phyloP scores from a whole-genome alignment of 2,329 filamentous ascomycete species.

The Drechslerella coelobrocha region DNA sequence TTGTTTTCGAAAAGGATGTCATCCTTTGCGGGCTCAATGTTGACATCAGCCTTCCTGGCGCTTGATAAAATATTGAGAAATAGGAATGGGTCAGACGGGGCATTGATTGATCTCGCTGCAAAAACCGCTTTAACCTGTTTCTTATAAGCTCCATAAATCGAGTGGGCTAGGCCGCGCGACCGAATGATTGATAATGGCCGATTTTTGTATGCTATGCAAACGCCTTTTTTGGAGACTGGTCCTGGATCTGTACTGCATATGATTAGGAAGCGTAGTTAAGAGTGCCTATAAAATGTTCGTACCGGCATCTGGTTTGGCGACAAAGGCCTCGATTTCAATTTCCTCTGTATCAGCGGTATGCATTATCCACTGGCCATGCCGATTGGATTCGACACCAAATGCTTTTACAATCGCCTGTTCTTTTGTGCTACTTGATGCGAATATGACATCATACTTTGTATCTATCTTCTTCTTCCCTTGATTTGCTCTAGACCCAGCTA shows the following conservation, averaged over 20 bases:
- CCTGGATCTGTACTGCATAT: slow-evolving; percentile 21
- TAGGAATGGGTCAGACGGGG: slow-evolving; percentile 62
- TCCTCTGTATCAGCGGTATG: slow-evolving; percentile 8
- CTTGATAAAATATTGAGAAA: slow-evolving; percentile 62
- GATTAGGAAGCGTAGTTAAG: background rate
- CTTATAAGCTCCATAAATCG: slow-evolving; percentile 36
- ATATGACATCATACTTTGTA: slow-evolving; percentile 64
- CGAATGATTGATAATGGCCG: slow-evolving; percentile 31
- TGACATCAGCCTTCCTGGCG: slow-evolving; percentile 62
- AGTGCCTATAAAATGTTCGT: background rate
- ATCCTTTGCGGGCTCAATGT: slow-evolving; percentile 65
- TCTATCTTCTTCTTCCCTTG: slow-evolving; percentile 57
- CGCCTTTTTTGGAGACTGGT: slow-evolving; percentile 46
- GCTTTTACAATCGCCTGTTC: slow-evolving; percentile 66
- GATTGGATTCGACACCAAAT: slow-evolving; percentile 62
- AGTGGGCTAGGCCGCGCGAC: slow-evolving; percentile 26
- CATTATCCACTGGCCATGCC: slow-evolving; percentile 33
- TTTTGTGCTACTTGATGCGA: slow-evolving; percentile 64
- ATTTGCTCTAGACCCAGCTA: slow-evolving; percentile 54
- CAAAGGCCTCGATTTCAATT: slow-evolving; percentile 51
- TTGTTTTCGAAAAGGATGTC: slow-evolving; percentile 63
- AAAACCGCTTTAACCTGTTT: slow-evolving; percentile 28
- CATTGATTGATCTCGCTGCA: slow-evolving; percentile 21
- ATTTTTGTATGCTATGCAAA: slow-evolving; percentile 45
- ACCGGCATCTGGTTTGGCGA: slow-evolving; percentile 49